Conservation (phyloP, 441 rosid species). For the Aleurites moluccanus region DNA sequence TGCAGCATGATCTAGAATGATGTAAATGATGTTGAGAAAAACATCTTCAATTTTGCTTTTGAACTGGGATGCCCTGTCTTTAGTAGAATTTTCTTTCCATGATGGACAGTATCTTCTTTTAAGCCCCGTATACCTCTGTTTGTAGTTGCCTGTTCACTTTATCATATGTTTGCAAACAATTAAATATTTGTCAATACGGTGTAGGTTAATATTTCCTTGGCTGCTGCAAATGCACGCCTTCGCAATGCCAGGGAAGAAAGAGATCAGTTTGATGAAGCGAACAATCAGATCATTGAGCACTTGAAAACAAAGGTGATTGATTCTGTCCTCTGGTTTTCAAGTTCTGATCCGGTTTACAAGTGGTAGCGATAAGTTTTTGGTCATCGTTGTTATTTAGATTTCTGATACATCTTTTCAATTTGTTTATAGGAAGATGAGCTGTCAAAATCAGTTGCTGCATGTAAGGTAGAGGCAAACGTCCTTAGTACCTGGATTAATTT, state of each 20-base stretch:
- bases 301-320: conserved; percentile 72
- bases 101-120: background rate
- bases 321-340: conserved; percentile 21
- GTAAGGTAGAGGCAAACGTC: conserved; percentile 80
- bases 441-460: conserved; percentile 72
- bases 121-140: background rate
- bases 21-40: too few relatives aligned
- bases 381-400: conserved; percentile 14
- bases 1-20: background rate
- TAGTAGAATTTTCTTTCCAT: background rate
- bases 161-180: conserved; percentile 19
- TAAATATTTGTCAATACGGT: conserved; percentile 18
- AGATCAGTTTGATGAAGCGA: conserved; percentile 96
- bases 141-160: conserved; percentile 6
- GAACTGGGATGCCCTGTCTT: background rate
- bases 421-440: conserved; percentile 83
- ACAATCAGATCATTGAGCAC: conserved; percentile 82
- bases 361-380: conserved; percentile 6
- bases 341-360: conserved; percentile 3
- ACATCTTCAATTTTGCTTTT: background rate
- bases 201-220: conserved; percentile 87
- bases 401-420: conserved; percentile 23
- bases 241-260: conserved; percentile 86
- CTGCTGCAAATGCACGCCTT: conserved; percentile 89
- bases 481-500: conserved; percentile 89